phyloP scores from a whole-genome alignment of 352 stramenopile genomes.

The Phytophthora crassamura region DNA sequence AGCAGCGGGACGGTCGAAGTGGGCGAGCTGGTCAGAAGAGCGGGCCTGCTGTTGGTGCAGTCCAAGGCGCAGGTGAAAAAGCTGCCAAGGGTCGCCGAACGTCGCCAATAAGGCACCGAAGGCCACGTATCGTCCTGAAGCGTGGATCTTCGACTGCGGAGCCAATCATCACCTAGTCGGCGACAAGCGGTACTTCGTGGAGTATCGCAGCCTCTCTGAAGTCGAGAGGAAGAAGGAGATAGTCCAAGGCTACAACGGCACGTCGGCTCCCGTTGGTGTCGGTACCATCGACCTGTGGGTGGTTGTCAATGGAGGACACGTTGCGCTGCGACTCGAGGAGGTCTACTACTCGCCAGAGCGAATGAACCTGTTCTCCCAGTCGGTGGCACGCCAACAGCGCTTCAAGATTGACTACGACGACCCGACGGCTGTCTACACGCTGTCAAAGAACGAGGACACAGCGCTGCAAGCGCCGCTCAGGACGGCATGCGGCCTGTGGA shows the following conservation, averaged over 20 bases:
- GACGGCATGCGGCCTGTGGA: constrained; percentile 7
- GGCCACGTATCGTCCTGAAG: not conserved
- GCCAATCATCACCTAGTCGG: constrained; percentile 2
- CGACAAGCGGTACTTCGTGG: constrained; percentile 15
- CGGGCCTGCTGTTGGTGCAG: too few species aligned
- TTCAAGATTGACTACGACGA: constrained; percentile 6
- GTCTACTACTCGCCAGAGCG: not conserved
- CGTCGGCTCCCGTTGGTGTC: not conserved
- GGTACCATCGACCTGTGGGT: constrained; percentile 12
- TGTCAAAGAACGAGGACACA: not conserved
- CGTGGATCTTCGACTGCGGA: constrained; percentile 7
- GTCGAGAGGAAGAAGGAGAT: not conserved
- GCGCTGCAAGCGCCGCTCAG: not conserved
- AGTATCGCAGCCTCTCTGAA: not conserved
- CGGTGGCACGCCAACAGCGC: not conserved
- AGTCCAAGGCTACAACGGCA: constrained; percentile 7
- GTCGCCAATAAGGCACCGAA: too few species aligned
- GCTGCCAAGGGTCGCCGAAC: too few species aligned
- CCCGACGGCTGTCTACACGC: not conserved
- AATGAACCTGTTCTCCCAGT: constrained; percentile 2
- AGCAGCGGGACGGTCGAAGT: too few species aligned
- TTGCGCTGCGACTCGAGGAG: not conserved
- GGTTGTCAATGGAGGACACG: not conserved
- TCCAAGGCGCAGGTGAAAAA: too few species aligned
- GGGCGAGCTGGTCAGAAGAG: too few species aligned